phyloP scores from a whole-genome alignment of 257 asterid genomes.

The Knoxia roxburghii region DNA sequence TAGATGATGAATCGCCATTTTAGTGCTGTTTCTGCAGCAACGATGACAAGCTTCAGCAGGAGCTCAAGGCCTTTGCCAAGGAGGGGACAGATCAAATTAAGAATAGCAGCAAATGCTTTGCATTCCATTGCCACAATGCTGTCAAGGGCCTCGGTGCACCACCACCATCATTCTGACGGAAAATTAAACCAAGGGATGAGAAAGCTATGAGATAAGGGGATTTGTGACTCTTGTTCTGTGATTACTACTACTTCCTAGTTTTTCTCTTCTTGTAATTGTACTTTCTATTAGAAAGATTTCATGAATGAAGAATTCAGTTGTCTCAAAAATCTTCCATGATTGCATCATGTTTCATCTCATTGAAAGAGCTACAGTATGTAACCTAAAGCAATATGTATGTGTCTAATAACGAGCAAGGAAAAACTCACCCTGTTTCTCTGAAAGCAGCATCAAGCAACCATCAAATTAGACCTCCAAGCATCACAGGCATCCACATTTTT shows the following conservation, averaged over 20 bases:
- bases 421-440: not conserved
- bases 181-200: conserved; percentile 8
- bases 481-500: not conserved
- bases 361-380: not conserved
- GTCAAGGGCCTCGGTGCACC: conserved; percentile 29
- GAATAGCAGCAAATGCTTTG: conserved; percentile 41
- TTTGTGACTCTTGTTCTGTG: conserved; percentile 5
- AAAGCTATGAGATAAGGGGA: not conserved
- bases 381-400: not conserved
- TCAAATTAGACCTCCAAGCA: not conserved
- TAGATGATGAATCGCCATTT: conserved; percentile 23
- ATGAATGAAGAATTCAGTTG: not conserved
- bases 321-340: not conserved
- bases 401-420: not conserved
- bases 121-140: conserved; percentile 32
- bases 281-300: not conserved
- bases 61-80: conserved; percentile 28
- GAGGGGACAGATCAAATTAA: conserved; percentile 45
- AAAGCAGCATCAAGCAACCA: not conserved
- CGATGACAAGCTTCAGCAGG: conserved; percentile 18
- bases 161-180: conserved; percentile 20
- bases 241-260: not conserved
- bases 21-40: conserved; percentile 18
- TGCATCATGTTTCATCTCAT: not conserved
- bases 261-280: not conserved